These are phyloP conservation scores for Polytrichum commune DNA, from an alignment of 225 moss, liverwort and hornwort genomes.

Conservation along the genomic window DNA sequence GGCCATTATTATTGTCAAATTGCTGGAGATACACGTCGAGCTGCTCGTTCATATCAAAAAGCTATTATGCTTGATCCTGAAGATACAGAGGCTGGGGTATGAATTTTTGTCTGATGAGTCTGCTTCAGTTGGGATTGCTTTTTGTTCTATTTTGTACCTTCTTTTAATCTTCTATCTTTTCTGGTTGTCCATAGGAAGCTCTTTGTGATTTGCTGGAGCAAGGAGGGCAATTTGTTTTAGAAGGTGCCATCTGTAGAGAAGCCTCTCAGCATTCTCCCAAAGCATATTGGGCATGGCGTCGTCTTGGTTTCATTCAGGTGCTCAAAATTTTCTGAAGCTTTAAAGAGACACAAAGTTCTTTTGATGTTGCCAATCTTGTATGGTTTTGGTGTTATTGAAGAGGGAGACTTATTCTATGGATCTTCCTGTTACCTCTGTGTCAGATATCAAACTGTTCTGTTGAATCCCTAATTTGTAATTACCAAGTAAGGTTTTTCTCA, in stretches of 20 bases:
- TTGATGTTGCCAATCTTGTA: neutral
- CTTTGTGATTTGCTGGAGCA: constrained; percentile 86
- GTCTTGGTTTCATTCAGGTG: constrained; percentile 90
- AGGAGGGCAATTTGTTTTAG: constrained; percentile 75
- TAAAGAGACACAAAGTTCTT: neutral
- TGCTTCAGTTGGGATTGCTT: neutral
- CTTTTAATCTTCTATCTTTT: neutral
- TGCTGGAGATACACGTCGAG: constrained; percentile 69
- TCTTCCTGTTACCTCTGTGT: neutral
- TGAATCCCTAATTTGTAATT: too few relatives aligned
- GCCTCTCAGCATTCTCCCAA: constrained; percentile 81
- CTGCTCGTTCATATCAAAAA: constrained; percentile 90
- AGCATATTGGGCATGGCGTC: constrained; percentile 99
- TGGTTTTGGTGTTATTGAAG: neutral
- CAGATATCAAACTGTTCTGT: too few relatives aligned
- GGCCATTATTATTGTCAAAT: constrained; percentile 79
- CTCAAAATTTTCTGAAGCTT: neutral
- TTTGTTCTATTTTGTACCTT: neutral
- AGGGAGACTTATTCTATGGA: neutral
- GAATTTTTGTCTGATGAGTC: constrained; percentile 2
- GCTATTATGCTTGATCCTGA: constrained; percentile 80
- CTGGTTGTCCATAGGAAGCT: constrained; percentile 58
- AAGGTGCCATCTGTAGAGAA: constrained; percentile 77
- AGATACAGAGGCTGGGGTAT: constrained; percentile 93
- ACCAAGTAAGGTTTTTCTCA: too few relatives aligned